Conservation (phyloP, 2,329 filamentous ascomycete species). For the Claviceps sp. region DNA sequence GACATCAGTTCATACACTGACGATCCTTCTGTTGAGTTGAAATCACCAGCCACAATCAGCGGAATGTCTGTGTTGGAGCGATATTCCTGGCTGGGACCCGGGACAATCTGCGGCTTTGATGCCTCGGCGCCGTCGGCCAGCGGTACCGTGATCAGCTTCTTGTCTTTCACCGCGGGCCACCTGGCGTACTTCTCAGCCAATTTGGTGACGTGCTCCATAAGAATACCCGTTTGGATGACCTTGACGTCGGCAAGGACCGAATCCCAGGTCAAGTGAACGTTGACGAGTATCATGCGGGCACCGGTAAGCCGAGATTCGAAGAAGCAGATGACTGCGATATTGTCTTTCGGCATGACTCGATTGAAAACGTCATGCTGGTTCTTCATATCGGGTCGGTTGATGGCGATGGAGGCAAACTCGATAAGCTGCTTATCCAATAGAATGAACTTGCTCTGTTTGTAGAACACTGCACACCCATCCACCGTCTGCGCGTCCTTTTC, state of each 20-base stretch:
- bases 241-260: constrained; percentile 86
- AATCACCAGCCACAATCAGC: constrained; percentile 83
- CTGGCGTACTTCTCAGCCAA: constrained; percentile 75
- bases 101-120: constrained; percentile 42
- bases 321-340: constrained; percentile 85
- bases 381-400: constrained; percentile 94
- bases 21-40: constrained; percentile 80
- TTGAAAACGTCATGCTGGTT: constrained; percentile 97
- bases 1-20: constrained; percentile 86
- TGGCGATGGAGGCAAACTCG: constrained; percentile 82
- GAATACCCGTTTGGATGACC: constrained; percentile 84
- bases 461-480: constrained; percentile 94
- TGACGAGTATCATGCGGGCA: constrained; percentile 82
- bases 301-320: constrained; percentile 85
- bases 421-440: constrained; percentile 88
- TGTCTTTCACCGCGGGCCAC: constrained; percentile 70
- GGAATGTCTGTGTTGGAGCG: constrained; percentile 77
- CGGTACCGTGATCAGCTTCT: constrained; percentile 43
- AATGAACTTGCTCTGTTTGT: constrained; percentile 89
- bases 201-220: constrained; percentile 85
- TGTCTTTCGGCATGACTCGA: constrained; percentile 94
- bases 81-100: constrained; percentile 77
- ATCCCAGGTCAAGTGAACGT: constrained; percentile 93
- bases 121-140: constrained; percentile 29
- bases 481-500: constrained; percentile 81